Percentiles rank a stretch among this genome's conserved stretches.
Conservation (phyloP, 169 alveolate genomes). For the Nephromyces sp. region DNA sequence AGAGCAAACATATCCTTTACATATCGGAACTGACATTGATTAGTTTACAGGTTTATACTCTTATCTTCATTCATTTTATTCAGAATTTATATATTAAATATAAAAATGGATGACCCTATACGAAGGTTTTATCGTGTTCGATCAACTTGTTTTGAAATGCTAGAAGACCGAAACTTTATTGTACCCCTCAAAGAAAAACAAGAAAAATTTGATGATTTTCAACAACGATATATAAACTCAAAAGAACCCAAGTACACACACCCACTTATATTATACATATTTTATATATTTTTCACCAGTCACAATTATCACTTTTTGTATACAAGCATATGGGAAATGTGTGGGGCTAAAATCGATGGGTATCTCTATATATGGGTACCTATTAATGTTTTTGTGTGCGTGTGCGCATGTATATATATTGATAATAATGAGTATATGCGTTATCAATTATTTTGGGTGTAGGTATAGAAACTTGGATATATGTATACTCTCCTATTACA, state of each 20-base stretch:
- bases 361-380: background rate
- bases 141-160: constrained; percentile 79
- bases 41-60: no score
- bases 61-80: no score
- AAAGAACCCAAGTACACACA: constrained; percentile 51
- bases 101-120: constrained; percentile 69
- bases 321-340: background rate
- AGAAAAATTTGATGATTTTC: constrained; percentile 56
- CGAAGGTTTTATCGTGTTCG: constrained; percentile 74
- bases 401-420: background rate
- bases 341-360: background rate
- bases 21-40: no score
- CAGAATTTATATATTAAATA: no score
- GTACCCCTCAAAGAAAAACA: constrained; percentile 48
- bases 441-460: background rate
- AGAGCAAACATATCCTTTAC: no score
- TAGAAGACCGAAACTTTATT: constrained; percentile 79
- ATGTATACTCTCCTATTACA: background rate
- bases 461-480: background rate
- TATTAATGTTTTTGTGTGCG: background rate
- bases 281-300: background rate
- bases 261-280: background rate
- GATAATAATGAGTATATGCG: background rate
- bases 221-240: constrained; percentile 52
- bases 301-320: background rate